Percentiles rank a stretch among this genome's conserved stretches.
These are phyloP conservation scores for Datisca glomerata DNA, from an alignment of 306 rosid species.

Conservation along the genomic window DNA sequence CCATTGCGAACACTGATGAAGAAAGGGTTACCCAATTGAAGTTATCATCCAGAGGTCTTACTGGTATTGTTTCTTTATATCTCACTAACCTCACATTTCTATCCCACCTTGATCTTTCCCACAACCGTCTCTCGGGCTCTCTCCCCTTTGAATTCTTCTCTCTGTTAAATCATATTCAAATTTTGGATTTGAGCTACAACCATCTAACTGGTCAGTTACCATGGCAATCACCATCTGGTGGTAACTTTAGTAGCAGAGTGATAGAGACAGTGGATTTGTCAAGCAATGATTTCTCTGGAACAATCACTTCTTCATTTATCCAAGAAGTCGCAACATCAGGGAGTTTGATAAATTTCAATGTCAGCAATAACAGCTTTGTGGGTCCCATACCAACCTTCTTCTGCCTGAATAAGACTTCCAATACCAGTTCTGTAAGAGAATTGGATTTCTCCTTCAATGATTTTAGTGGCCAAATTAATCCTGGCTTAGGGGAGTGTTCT, in stretches of 20 bases:
- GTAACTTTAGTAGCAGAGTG: neutral
- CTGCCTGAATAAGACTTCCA: slow-evolving; percentile 25
- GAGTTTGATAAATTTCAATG: slow-evolving; percentile 48
- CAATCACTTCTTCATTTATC: slow-evolving; percentile 36
- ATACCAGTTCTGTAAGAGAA: slow-evolving; percentile 22
- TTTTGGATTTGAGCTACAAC: slow-evolving; percentile 55
- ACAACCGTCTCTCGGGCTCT: slow-evolving; percentile 33
- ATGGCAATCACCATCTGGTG: neutral
- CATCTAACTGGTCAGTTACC: slow-evolving; percentile 30
- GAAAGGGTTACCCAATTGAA: slow-evolving; percentile 31
- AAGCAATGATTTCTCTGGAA: slow-evolving; percentile 52
- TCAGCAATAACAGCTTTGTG: slow-evolving; percentile 61
- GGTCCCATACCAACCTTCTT: slow-evolving; percentile 53
- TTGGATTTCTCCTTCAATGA: slow-evolving; percentile 63
- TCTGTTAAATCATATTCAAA: slow-evolving; percentile 20
- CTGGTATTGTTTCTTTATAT: slow-evolving; percentile 29
- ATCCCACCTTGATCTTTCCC: slow-evolving; percentile 54
- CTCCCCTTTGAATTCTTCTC: slow-evolving; percentile 28
- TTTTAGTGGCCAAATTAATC: slow-evolving; percentile 28
- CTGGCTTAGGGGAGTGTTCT: slow-evolving; percentile 56
- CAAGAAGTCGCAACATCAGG: slow-evolving; percentile 21
- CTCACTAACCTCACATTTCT: slow-evolving; percentile 32
- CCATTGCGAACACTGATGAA: slow-evolving; percentile 6
- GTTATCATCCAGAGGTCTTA: slow-evolving; percentile 43
- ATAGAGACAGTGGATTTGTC: slow-evolving; percentile 52